Evolutionary conservation across 1,139 yeast genomes (phyloP).

Genomic region (Diutina neorugosa): DNA sequence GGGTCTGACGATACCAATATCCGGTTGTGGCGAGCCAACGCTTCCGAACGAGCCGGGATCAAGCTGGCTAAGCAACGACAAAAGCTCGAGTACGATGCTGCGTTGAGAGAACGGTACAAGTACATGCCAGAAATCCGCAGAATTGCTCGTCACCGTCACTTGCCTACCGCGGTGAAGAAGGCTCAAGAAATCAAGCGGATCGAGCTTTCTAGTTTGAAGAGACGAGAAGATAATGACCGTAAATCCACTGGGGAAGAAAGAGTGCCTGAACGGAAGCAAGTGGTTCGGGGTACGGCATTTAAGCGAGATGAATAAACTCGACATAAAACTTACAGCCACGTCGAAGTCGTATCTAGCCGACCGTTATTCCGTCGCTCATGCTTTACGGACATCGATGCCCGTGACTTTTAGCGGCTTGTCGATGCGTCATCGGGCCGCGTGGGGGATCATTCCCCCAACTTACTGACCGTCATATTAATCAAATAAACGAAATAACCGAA

Average conservation of each 20-base stretch:
- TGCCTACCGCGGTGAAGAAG: conserved; percentile 77
- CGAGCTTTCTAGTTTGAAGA: conserved; percentile 62
- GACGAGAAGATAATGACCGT: conserved; percentile 73
- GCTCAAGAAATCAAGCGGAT: conserved; percentile 75
- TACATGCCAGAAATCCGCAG: conserved; percentile 94
- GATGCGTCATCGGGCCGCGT: no score
- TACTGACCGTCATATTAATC: no score
- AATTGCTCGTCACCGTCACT: conserved; percentile 83
- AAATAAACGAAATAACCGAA: no score
- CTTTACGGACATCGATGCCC: no score
- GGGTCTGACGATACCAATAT: conserved; percentile 97
- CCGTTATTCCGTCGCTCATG: no score
- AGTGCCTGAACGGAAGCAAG: conserved; percentile 68
- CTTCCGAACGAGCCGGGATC: conserved; percentile 73
- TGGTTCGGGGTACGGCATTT: conserved; percentile 72
- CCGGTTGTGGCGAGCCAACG: conserved; percentile 82
- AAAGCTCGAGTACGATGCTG: conserved; percentile 81
- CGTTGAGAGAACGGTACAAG: conserved; percentile 83
- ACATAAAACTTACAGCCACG: no score
- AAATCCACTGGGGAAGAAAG: conserved; percentile 64
- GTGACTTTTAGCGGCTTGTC: no score
- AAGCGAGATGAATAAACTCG: conserved; percentile 20
- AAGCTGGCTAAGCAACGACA: conserved; percentile 72
- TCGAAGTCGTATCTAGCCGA: no score
- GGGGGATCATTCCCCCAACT: no score